Percentiles rank a stretch among this genome's conserved stretches.
Conservation (phyloP, 1,284 basidiomycete species). For the Ustilago bromivora region DNA sequence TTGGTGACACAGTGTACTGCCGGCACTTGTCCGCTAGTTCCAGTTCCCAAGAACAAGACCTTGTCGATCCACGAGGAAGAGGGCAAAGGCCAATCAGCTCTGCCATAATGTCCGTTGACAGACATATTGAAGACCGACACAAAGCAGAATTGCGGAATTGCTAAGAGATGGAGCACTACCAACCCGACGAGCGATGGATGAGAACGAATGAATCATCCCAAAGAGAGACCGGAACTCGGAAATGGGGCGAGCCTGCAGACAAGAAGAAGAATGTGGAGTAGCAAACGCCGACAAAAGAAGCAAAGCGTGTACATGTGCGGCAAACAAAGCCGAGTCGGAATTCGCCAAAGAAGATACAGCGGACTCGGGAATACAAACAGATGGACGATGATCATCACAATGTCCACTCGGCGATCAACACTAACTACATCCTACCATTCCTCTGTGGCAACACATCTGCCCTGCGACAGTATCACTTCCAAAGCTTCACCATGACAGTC, state of each 20-base stretch:
- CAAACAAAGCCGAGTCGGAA: constrained; percentile 6
- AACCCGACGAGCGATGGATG: constrained; percentile 5
- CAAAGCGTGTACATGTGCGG: constrained; percentile 2
- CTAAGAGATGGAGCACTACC: neutral
- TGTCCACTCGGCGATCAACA: neutral
- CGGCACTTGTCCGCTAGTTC: constrained; percentile 64
- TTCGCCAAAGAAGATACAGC: constrained; percentile 19
- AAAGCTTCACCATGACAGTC: constrained; percentile 6
- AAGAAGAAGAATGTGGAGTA: constrained; percentile 20
- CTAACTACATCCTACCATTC: neutral
- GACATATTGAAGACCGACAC: constrained; percentile 2
- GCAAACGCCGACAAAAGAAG: constrained; percentile 4
- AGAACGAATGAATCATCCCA: constrained; percentile 9
- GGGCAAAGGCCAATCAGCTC: constrained; percentile 21
- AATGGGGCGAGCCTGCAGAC: neutral
- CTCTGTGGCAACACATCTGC: neutral
- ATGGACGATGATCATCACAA: neutral
- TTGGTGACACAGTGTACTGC: constrained; percentile 60
- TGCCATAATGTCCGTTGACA: neutral
- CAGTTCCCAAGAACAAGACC: constrained; percentile 64
- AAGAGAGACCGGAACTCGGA: constrained; percentile 8
- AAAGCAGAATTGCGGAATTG: neutral
- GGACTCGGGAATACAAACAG: neutral
- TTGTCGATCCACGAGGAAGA: constrained; percentile 55
- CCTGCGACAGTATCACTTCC: neutral